Percentiles rank a stretch among this genome's conserved stretches.
These are phyloP conservation scores for Pseudogymnoascus verrucosus DNA, from an alignment of 2,329 filamentous ascomycete genomes.

Conservation along the genomic window DNA sequence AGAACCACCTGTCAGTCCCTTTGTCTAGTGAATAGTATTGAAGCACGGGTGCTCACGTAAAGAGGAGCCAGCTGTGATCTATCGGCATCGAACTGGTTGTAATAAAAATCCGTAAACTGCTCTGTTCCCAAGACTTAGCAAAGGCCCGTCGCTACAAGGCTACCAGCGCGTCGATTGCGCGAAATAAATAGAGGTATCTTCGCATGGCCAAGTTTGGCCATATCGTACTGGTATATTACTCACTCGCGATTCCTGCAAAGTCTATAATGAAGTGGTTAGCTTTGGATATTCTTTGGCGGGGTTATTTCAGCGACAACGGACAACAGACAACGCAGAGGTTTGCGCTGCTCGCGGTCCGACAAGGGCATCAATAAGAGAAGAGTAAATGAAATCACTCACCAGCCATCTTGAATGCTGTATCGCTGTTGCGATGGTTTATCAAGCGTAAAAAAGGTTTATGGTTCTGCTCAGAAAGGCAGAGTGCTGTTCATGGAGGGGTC, in stretches of 20 bases:
- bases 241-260: constrained; percentile 36
- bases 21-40: neutral
- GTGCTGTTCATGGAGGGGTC: constrained; percentile 8
- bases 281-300: constrained; percentile 9
- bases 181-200: neutral
- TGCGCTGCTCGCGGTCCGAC: neutral
- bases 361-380: neutral
- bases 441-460: neutral
- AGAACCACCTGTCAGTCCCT: constrained; percentile 10
- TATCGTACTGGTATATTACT: constrained; percentile 17
- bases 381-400: constrained; percentile 19
- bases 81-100: constrained; percentile 73
- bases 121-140: constrained; percentile 40
- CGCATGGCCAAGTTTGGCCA: neutral
- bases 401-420: constrained; percentile 23
- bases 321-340: neutral
- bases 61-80: constrained; percentile 57
- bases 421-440: constrained; percentile 2
- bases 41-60: constrained; percentile 59
- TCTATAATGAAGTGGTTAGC: constrained; percentile 25
- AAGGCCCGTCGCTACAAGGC: neutral
- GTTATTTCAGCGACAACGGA: constrained; percentile 1
- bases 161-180: neutral
- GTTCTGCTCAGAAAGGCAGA: neutral
- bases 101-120: constrained; percentile 87